Evolutionary conservation across 2,329 filamentous ascomycete genomes (phyloP).

Genomic region (Fusarium nodosum): DNA sequence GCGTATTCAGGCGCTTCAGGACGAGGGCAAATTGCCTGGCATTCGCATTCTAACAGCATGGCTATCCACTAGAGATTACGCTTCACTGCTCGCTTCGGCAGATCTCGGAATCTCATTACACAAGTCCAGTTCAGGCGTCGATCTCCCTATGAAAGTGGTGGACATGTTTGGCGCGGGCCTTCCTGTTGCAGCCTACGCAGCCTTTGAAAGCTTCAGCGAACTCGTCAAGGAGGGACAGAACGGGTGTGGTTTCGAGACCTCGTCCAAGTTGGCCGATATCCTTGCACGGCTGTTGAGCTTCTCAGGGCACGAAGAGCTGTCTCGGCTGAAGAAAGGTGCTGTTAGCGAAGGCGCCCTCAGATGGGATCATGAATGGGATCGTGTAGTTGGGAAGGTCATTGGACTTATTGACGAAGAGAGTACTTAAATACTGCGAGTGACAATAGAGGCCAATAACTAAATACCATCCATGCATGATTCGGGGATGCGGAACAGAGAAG

Average conservation of each 20-base stretch:
- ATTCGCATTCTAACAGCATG: slow-evolving; percentile 85
- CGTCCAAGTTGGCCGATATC: slow-evolving; percentile 73
- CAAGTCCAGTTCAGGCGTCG: slow-evolving; percentile 92
- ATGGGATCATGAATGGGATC: slow-evolving; percentile 96
- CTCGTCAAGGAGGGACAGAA: slow-evolving; percentile 90
- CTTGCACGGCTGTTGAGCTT: slow-evolving; percentile 74
- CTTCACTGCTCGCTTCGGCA: slow-evolving; percentile 82
- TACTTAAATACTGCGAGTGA: slow-evolving; percentile 20
- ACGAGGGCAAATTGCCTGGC: slow-evolving; percentile 73
- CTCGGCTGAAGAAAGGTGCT: slow-evolving; percentile 75
- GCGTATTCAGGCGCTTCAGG: slow-evolving; percentile 72
- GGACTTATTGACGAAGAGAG: slow-evolving; percentile 56
- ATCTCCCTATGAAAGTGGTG: slow-evolving; percentile 98
- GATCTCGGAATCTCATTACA: slow-evolving; percentile 93
- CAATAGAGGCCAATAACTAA: not conserved
- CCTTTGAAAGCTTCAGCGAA: slow-evolving; percentile 90
- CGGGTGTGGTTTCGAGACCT: slow-evolving; percentile 84
- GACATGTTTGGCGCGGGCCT: slow-evolving; percentile 98
- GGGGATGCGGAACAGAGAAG: slow-evolving; percentile 6
- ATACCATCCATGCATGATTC: not conserved
- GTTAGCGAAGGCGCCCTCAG: slow-evolving; percentile 78
- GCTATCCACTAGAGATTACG: slow-evolving; percentile 87
- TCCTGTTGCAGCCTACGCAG: slow-evolving; percentile 87
- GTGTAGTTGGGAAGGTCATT: slow-evolving; percentile 80
- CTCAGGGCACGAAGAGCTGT: slow-evolving; percentile 66